Conservation (phyloP, 148 eudicot genomes). For the Fallopia convolvulus region DNA sequence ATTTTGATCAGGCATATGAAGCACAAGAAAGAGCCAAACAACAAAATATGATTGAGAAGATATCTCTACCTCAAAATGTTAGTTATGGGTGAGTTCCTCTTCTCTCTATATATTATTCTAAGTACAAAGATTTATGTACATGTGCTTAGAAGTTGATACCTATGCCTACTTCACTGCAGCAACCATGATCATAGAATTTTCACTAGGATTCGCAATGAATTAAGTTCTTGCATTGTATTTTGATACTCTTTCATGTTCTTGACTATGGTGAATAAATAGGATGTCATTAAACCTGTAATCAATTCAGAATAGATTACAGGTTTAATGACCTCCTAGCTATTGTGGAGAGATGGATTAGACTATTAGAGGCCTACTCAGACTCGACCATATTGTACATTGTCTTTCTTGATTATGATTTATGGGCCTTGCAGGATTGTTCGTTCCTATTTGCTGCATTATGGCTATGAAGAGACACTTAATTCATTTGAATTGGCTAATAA, state of each 20-base stretch:
- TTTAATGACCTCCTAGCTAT: too few species aligned
- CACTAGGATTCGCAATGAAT: too few species aligned
- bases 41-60: constrained; percentile 55
- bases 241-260: background rate
- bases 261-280: background rate
- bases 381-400: constrained; percentile 1
- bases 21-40: constrained; percentile 68
- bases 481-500: constrained; percentile 60
- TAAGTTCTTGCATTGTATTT: background rate
- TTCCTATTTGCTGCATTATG: constrained; percentile 86
- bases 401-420: constrained; percentile 19
- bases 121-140: background rate
- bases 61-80: constrained; percentile 53
- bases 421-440: constrained; percentile 64
- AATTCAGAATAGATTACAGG: too few species aligned
- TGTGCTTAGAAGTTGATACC: too few species aligned
- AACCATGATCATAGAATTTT: too few species aligned
- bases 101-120: background rate
- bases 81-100: constrained; percentile 58
- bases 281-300: too few species aligned
- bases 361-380: background rate
- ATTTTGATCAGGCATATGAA: constrained; percentile 60
- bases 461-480: constrained; percentile 78
- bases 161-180: too few species aligned
- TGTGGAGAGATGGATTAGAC: background rate